Evolutionary conservation across 495 filamentous ascomycete species (phyloP).

Genomic region (Evansstolkia leycettana): DNA sequence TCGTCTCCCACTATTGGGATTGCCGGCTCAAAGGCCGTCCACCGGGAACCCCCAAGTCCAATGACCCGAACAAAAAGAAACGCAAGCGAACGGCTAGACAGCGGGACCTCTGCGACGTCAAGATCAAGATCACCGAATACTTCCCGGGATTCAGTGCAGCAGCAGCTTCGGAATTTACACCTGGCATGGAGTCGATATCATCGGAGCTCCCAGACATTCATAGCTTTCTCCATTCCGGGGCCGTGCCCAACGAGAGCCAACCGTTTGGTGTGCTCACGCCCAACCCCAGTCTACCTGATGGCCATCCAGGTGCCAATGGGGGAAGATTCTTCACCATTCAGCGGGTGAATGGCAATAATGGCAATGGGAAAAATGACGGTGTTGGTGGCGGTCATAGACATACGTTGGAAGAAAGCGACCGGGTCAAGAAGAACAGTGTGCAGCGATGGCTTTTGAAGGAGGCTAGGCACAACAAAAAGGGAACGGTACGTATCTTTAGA

Average conservation of each 20-base stretch:
- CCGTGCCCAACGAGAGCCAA: slow-evolving; percentile 9
- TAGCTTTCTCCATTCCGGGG: slow-evolving; percentile 8
- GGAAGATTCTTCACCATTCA: slow-evolving; percentile 60
- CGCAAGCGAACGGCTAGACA: slow-evolving; percentile 67
- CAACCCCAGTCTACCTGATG: slow-evolving; percentile 18
- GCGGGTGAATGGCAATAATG: slow-evolving; percentile 66
- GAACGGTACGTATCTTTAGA: slow-evolving; percentile 56
- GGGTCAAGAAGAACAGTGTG: slow-evolving; percentile 76
- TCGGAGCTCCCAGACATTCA: slow-evolving; percentile 17
- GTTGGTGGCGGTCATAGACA: slow-evolving; percentile 61
- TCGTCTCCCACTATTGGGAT: slow-evolving; percentile 83
- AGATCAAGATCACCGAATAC: slow-evolving; percentile 86
- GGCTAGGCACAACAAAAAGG: slow-evolving; percentile 57
- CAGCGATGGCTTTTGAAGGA: slow-evolving; percentile 52
- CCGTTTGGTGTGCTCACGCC: slow-evolving; percentile 32
- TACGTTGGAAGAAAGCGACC: slow-evolving; percentile 65
- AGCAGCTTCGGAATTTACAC: slow-evolving; percentile 6
- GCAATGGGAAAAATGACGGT: slow-evolving; percentile 58
- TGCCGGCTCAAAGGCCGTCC: slow-evolving; percentile 80
- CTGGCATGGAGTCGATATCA: slow-evolving; percentile 9
- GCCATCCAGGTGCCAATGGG: slow-evolving; percentile 34
- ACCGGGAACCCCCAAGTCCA: slow-evolving; percentile 71
- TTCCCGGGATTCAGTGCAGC: slow-evolving; percentile 39
- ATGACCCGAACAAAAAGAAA: slow-evolving; percentile 83
- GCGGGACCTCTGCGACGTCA: slow-evolving; percentile 76